These are phyloP conservation scores for Sporothrix mexicana DNA, from an alignment of 2,329 filamentous ascomycete species.

Conservation along the genomic window DNA sequence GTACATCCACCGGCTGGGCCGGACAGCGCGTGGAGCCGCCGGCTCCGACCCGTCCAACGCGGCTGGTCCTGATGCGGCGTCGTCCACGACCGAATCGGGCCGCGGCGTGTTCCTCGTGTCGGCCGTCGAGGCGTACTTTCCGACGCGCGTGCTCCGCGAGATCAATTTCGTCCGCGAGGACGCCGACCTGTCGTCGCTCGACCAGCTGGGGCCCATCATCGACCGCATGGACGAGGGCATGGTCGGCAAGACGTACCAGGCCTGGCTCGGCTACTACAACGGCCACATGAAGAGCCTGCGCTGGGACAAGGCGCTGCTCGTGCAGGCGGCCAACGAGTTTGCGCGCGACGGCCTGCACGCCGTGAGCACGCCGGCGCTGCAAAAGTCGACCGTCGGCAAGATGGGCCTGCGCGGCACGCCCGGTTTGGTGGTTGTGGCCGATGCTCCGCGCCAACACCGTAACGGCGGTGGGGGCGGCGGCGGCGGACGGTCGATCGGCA, in stretches of 20 bases:
- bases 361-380: conserved; percentile 54
- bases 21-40: conserved; percentile 69
- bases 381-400: conserved; percentile 57
- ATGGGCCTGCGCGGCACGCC: conserved; percentile 62
- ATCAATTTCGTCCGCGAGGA: conserved; percentile 58
- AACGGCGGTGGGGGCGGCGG: conserved; percentile 31
- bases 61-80: conserved; percentile 64
- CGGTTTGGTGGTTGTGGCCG: conserved; percentile 55
- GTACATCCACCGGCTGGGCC: conserved; percentile 71
- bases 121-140: conserved; percentile 57
- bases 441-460: conserved; percentile 45
- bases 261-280: conserved; percentile 64
- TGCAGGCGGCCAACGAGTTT: conserved; percentile 58
- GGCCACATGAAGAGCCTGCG: conserved; percentile 53
- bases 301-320: conserved; percentile 54
- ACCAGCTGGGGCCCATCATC: conserved; percentile 50
- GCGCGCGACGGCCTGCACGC: conserved; percentile 55
- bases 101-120: conserved; percentile 66
- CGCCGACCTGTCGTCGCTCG: conserved; percentile 52
- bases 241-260: conserved; percentile 59
- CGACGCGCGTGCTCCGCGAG: conserved; percentile 57
- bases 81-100: conserved; percentile 54
- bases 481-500: background rate
- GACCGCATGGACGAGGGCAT: conserved; percentile 52
- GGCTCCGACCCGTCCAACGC: conserved; percentile 58